Conservation (phyloP, 371 early-diverging fungal species). For the Lichtheimia hyalospora region DNA sequence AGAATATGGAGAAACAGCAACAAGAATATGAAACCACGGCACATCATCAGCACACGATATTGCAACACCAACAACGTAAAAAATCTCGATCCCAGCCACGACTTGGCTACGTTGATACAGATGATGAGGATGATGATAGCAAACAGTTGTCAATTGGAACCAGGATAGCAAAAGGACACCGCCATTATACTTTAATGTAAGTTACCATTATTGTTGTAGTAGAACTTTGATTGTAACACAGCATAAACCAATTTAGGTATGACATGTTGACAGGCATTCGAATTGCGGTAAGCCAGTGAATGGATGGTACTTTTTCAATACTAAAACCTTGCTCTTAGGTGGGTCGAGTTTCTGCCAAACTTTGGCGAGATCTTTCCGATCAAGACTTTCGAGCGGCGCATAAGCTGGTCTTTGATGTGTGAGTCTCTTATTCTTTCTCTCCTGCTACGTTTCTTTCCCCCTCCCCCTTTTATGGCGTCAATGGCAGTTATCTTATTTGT, state of each 20-base stretch:
- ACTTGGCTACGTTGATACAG: constrained; percentile 8
- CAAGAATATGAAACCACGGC: constrained; percentile 33
- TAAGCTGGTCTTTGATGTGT: constrained; percentile 91
- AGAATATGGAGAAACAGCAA: constrained; percentile 31
- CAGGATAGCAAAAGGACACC: constrained; percentile 66
- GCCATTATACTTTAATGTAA: constrained; percentile 84
- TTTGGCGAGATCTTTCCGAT: constrained; percentile 58
- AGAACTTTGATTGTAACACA: not conserved
- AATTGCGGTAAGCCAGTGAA: constrained; percentile 58
- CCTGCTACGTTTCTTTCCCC: not conserved
- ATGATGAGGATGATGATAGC: constrained; percentile 54
- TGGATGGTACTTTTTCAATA: constrained; percentile 4
- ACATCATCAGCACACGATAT: constrained; percentile 35
- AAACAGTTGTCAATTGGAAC: constrained; percentile 54
- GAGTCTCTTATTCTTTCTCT: constrained; percentile 17
- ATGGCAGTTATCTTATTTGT: constrained; percentile 13
- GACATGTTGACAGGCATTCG: constrained; percentile 96
- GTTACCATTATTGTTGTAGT: not conserved
- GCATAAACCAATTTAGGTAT: constrained; percentile 67
- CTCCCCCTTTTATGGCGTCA: not conserved
- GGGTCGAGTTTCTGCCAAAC: constrained; percentile 83
- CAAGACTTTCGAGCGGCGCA: constrained; percentile 87
- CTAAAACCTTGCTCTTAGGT: constrained; percentile 15
- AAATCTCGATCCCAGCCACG: constrained; percentile 20
- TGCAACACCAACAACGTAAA: constrained; percentile 32